Conservation (phyloP, 345 rosid species). For the Garcia nutans region DNA sequence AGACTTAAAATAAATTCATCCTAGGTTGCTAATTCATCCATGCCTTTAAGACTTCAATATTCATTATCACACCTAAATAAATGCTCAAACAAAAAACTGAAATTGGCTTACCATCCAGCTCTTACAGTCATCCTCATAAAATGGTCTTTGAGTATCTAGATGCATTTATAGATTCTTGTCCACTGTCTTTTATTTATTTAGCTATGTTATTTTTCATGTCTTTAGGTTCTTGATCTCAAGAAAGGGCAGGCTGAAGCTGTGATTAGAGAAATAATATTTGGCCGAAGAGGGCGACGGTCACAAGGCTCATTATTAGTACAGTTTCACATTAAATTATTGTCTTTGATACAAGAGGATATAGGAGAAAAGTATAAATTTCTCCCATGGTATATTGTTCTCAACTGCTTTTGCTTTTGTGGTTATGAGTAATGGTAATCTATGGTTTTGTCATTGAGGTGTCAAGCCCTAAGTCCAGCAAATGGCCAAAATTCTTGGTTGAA, state of each 20-base stretch:
- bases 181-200: not conserved
- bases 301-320: slow-evolving; percentile 52
- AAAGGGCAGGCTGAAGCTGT: slow-evolving; percentile 71
- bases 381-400: slow-evolving; percentile 4
- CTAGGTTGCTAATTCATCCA: no score
- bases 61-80: no score
- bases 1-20: no score
- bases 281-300: slow-evolving; percentile 47
- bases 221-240: slow-evolving; percentile 63
- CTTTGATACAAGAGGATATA: slow-evolving; percentile 46
- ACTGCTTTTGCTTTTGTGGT: slow-evolving; percentile 2
- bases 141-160: no score
- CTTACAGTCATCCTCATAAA: no score
- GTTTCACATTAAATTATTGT: slow-evolving; percentile 53
- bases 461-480: slow-evolving; percentile 42
- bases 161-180: not conserved
- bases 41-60: no score
- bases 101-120: no score
- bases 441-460: slow-evolving; percentile 40
- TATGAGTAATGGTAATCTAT: slow-evolving; percentile 12
- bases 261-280: slow-evolving; percentile 55
- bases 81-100: no score
- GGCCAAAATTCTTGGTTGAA: slow-evolving; percentile 54
- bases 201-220: slow-evolving; percentile 21
- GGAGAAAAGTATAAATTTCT: slow-evolving; percentile 51